Conservation (phyloP, 805 yeast genomes). For the Suhomyces sp. region DNA sequence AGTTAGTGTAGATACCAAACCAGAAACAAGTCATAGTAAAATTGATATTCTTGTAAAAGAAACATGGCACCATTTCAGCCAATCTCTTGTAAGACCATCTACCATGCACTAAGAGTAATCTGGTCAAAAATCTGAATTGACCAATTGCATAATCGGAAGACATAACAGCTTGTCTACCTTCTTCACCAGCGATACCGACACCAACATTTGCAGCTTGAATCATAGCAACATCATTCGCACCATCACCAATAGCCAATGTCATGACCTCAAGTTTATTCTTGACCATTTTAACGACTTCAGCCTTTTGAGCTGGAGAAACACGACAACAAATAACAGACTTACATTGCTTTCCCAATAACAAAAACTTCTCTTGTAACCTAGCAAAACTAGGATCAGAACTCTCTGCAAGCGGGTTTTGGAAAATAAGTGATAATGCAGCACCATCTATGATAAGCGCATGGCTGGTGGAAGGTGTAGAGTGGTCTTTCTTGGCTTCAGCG, state of each 20-base stretch:
- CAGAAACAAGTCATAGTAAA: constrained; percentile 75
- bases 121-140: constrained; percentile 70
- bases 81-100: constrained; percentile 84
- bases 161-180: constrained; percentile 88
- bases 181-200: constrained; percentile 90
- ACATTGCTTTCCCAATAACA: constrained; percentile 75
- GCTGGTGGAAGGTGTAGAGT: constrained; percentile 65
- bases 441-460: constrained; percentile 79
- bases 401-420: constrained; percentile 34
- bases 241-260: constrained; percentile 88
- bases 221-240: constrained; percentile 89
- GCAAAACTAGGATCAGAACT: constrained; percentile 38
- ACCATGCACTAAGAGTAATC: constrained; percentile 74
- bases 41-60: constrained; percentile 76
- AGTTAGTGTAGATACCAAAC: constrained; percentile 73
- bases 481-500: constrained; percentile 52
- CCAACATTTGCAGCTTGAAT: constrained; percentile 87
- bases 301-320: constrained; percentile 86
- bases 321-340: constrained; percentile 82
- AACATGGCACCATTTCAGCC: constrained; percentile 80
- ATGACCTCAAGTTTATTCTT: constrained; percentile 71
- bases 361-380: constrained; percentile 46
- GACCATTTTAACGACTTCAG: constrained; percentile 78
- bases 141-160: constrained; percentile 85
- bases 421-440: constrained; percentile 60